Base-by-base conservation (phyloP, 2,329 filamentous ascomycete species). In the Fonsecaea multimorphosa region DNA sequence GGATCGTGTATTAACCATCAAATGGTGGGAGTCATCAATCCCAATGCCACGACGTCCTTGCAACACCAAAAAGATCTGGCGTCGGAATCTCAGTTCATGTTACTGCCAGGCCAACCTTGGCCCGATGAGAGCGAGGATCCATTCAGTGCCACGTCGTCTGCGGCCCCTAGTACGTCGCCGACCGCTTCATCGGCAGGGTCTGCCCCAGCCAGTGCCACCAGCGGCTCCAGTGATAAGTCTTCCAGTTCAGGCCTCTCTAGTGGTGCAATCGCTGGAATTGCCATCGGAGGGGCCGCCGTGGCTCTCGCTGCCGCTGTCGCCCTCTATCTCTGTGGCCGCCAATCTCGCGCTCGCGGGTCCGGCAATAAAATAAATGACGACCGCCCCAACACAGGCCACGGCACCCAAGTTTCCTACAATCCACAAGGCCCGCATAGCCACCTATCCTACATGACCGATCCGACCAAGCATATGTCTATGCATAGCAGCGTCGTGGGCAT, bases 21-120 rank as follows among this genome's bases (percentile, higher is more conserved):
- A 24, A 94, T 94, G 91, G 84, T 94, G 16, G 91, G 90, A 2
- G 89, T 86, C 1, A 89, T 94, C 70, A 94, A 93, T 73, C 85
- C 88, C 6, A 72, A 71, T 57, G 66, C 65, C 38, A 67, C 56
- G 19, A 66, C 66, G n/a, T 70, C 64, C 9, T 22, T 72, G 52
- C 64, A 61, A 40, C 36, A 63, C 8, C 71, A 72, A 32, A 66
- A 68, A 58, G 44, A 71, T 22, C 34, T 69, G n/a, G 71, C 71
- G 7, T 29, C 55, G 11, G 29, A 68, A 6, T 66, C 66, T 8
- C 58, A 60, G 12, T 70, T 72, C 63, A 68, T 69, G 61, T 53
- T 72, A 7, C 61, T 70, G 11, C 71, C 71, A 11, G 71, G 71
- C 32, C 58, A 72, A 53, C 59, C 67, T 11, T 71, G 66, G 66